Base-by-base conservation (phyloP, 192 early-diverging fungal species). In the Entomortierella beljakovae region DNA sequence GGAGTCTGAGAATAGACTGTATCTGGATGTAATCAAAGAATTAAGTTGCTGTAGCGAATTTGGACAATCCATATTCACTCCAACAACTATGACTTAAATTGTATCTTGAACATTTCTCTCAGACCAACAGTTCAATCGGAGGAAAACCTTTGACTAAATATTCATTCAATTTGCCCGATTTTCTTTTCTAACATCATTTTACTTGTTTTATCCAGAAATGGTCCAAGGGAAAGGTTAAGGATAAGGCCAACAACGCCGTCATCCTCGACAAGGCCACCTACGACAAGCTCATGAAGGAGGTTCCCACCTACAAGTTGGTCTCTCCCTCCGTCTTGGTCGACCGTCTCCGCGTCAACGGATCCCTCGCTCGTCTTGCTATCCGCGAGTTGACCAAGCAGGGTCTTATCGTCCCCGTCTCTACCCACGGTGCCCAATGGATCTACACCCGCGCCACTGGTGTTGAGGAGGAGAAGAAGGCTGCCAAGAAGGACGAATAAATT, bases 161-260 rank as follows among this genome's bases (percentile, higher is more conserved):
- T 40, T 40, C n/a, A n/a, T n/a, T n/a, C n/a, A n/a, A n/a, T n/a
- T n/a, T n/a, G n/a, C n/a, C n/a, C n/a, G n/a, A n/a, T n/a, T n/a
- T n/a, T n/a, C n/a, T n/a, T n/a, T n/a, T n/a, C n/a, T n/a, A n/a
- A n/a, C n/a, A n/a, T n/a, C 31, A 42, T 40, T 40, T 20, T 40
- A 35, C 57, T 58, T 7, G 26, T 15, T 46, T 52, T 33, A 15
- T 64, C 22, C 76, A 96, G 97, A 99, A 99, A 94, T 99, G 98
- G 98, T 99, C 98, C 69, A 96, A 96, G 91, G 95, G 94, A 81
- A 97, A 97, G 91, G 95, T 97, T 67, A 98, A 99, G 95, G 98
- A 99, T 85, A 99, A 99, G 94, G 93, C 97, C 84, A 98, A 99
- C 94, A 99, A 99, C 93, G 88, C 94, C 83, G 97, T 99, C 80